A percentile compares a stretch with the other conserved stretches of the same genome.
phyloP scores from a whole-genome alignment of 2,329 filamentous ascomycete species.

The Fusarium transvaalense region DNA sequence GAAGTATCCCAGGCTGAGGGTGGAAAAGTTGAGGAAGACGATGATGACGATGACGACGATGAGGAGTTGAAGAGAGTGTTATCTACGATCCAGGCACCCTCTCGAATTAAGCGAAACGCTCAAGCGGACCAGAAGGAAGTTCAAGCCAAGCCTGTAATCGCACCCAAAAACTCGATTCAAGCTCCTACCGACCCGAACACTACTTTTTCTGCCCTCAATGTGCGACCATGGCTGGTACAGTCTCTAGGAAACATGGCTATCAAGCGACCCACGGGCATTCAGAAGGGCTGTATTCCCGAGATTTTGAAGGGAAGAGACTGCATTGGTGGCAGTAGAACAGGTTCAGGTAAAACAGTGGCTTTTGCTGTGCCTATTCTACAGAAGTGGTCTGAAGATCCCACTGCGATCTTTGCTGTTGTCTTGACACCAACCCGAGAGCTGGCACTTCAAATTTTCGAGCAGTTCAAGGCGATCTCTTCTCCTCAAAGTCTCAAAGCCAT shows the following conservation, averaged over 20 bases:
- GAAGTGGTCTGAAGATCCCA: constrained; percentile 91
- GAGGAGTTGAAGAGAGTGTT: constrained; percentile 52
- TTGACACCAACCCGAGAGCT: constrained; percentile 92
- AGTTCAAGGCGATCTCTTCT: constrained; percentile 92
- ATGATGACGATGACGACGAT: constrained; percentile 50
- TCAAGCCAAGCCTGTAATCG: constrained; percentile 34
- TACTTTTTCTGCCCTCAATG: constrained; percentile 78
- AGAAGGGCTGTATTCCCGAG: constrained; percentile 91
- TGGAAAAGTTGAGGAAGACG: constrained; percentile 47
- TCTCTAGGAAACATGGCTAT: constrained; percentile 85
- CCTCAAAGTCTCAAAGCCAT: constrained; percentile 88
- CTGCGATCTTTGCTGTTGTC: constrained; percentile 89
- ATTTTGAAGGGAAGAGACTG: constrained; percentile 93
- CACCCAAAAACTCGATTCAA: constrained; percentile 55
- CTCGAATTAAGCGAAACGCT: constrained; percentile 62
- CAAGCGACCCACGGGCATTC: constrained; percentile 89
- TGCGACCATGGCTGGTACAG: constrained; percentile 88
- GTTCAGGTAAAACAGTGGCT: constrained; percentile 96
- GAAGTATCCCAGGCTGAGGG: constrained; percentile 45
- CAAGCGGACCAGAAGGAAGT: constrained; percentile 40
- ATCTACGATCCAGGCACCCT: constrained; percentile 64
- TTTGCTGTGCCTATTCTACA: constrained; percentile 96
- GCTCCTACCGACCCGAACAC: constrained; percentile 68
- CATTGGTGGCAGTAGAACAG: constrained; percentile 93
- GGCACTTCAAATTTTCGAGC: constrained; percentile 95